A percentile compares a stretch with the other conserved stretches of the same genome.
phyloP scores from a whole-genome alignment of 2,329 filamentous ascomycete genomes.

The Chalaropsis thielavioides region DNA sequence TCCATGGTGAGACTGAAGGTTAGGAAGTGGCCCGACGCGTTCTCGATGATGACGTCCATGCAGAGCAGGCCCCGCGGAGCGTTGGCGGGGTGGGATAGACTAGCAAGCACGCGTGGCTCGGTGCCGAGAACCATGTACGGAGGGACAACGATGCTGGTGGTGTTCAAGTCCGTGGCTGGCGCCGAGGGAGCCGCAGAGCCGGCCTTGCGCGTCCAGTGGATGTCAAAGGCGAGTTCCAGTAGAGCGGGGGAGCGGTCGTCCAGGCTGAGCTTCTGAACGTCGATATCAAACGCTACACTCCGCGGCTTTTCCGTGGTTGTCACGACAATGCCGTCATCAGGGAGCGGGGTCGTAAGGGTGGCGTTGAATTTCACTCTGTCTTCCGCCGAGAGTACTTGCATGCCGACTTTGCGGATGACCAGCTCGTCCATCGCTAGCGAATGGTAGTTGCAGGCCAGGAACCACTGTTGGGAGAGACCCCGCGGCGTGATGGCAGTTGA shows the following conservation, averaged over 20 bases:
- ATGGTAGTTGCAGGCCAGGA: slow-evolving; percentile 54
- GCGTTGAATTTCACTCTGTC: slow-evolving; percentile 42
- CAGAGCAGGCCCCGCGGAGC: slow-evolving; percentile 28
- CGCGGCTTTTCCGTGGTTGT: slow-evolving; percentile 49
- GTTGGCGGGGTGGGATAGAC: slow-evolving; percentile 32
- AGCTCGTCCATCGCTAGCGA: slow-evolving; percentile 67
- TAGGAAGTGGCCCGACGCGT: slow-evolving; percentile 85
- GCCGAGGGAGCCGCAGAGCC: slow-evolving; percentile 20
- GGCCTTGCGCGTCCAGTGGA: slow-evolving; percentile 57
- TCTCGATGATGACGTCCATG: slow-evolving; percentile 60
- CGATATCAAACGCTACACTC: slow-evolving; percentile 57
- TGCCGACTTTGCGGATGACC: slow-evolving; percentile 45
- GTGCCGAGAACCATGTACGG: slow-evolving; percentile 65
- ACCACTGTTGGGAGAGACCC: slow-evolving; percentile 72
- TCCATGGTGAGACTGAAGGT: slow-evolving; percentile 91
- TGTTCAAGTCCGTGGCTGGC: slow-evolving; percentile 32
- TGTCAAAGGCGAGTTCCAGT: slow-evolving; percentile 58
- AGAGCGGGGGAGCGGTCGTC: slow-evolving; percentile 68
- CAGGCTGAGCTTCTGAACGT: slow-evolving; percentile 59
- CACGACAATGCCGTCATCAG: slow-evolving; percentile 36
- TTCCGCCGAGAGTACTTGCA: slow-evolving; percentile 42
- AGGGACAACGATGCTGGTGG: slow-evolving; percentile 59
- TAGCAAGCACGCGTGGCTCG: slow-evolving; percentile 71
- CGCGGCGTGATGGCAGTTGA: slow-evolving; percentile 23
- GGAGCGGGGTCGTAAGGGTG: slow-evolving; percentile 28